Base-by-base conservation (phyloP, 148 eudicot genomes). In the Fagopyrum tataricum region DNA sequence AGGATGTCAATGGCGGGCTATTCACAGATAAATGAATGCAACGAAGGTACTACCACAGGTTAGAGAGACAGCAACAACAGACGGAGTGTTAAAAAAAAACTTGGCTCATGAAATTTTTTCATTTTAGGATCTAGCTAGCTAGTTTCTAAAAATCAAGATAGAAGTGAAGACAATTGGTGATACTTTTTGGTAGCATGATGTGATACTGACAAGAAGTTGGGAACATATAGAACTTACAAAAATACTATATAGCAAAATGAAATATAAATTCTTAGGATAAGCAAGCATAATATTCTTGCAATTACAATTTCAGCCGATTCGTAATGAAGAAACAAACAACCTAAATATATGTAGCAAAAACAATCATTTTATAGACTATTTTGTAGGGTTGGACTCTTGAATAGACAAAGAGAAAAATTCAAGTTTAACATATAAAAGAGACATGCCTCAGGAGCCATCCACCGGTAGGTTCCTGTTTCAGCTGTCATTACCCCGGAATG, bases 401-500 rank as follows among this genome's bases (percentile, higher is more conserved):
- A 64, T 64, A 39, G 69, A 43, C 39, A 18, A 37, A 14, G 4
- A 61, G 41, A 64, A 31, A 64, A 31, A 64, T 14, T 31, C 69
- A 13, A 23, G 37, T n/a, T 31, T 15, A 37, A 37, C 39, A 64
- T 37, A 64, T 64, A 64, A 64, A 31, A 37, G 18, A 64, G 69
- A 67, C 62, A 59, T 83, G 86, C 94, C 89, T 89, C 94, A 49
- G 91, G 94, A 61, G 94, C 94, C 94, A 89, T 89, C 91, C 94
- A 89, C 21, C 95, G 83, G 71, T 90, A 90, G 7, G 95, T 87
- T 76, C 91, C 91, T 67, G 90, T 90, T 80, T 90, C 91, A 47
- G 88, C 91, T 46, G 91, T 90, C 95, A 90, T 90, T 23, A 87
- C 85, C 73, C 91, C 90, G 49, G 88, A 74, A 52, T 83, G 86